Evolutionary conservation across 352 stramenopile genomes (phyloP).

Genomic region (Pythium diclinum): DNA sequence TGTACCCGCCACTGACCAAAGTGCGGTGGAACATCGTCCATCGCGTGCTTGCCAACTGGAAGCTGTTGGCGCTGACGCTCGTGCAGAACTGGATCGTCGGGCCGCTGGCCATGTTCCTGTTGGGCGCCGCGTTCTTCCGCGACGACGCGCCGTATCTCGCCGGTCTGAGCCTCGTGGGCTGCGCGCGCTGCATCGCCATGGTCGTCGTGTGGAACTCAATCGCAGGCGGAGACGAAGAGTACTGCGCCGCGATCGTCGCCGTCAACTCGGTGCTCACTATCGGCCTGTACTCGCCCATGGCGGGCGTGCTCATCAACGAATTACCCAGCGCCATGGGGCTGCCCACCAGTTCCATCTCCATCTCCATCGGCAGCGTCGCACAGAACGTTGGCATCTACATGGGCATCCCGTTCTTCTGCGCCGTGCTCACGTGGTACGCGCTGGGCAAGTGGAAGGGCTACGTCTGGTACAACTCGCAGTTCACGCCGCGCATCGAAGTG

Average conservation of each 20-base stretch:
- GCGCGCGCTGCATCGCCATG: slow-evolving; percentile 73
- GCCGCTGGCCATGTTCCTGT: slow-evolving; percentile 52
- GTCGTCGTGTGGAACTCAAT: slow-evolving; percentile 82
- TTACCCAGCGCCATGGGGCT: slow-evolving; percentile 44
- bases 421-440: slow-evolving; percentile 34
- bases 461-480: slow-evolving; percentile 49
- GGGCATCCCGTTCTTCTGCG: slow-evolving; percentile 57
- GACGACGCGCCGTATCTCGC: slow-evolving; percentile 49
- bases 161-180: slow-evolving; percentile 66
- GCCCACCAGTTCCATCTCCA: slow-evolving; percentile 36
- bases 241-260: slow-evolving; percentile 60
- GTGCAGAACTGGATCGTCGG: slow-evolving; percentile 61
- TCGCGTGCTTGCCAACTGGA: slow-evolving; percentile 40
- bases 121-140: slow-evolving; percentile 47
- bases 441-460: slow-evolving; percentile 35
- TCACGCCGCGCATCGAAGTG: slow-evolving; percentile 42
- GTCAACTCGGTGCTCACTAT: slow-evolving; percentile 66
- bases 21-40: slow-evolving; percentile 49
- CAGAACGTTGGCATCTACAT: slow-evolving; percentile 69
- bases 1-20: slow-evolving; percentile 56
- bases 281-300: slow-evolving; percentile 58
- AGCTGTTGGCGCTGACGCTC: slow-evolving; percentile 44
- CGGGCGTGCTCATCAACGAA: slow-evolving; percentile 44
- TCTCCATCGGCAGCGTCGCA: slow-evolving; percentile 44
- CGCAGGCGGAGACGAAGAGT: slow-evolving; percentile 57